Evolutionary conservation across 129 eudicot species (phyloP), one percentile per base, ranked within the genome.

Genomic region (Flaveria ramosissima): DNA sequence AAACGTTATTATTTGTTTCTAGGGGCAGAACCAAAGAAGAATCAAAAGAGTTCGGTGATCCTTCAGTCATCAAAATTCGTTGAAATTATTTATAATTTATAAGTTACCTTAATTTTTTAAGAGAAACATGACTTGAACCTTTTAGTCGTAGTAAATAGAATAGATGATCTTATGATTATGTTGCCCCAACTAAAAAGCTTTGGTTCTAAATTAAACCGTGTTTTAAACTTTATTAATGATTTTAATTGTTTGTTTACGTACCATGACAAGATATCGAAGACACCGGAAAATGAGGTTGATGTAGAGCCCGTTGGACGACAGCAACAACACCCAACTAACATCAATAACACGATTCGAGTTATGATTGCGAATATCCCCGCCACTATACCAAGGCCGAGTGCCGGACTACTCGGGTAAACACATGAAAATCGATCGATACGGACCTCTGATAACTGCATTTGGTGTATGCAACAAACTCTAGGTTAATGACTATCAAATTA

Each of bases 351-450:
- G 39, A 73, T 55, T 42, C 74, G 68, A 9, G 43, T 57, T 36
- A 73, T 42, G 17, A 55, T 57, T 0, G 59, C 7, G 21, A 51
- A 67, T n/a, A 80, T 27, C 0, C 51, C 75, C 1, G 74, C 83
- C 1, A 56, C 16, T 23, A 80, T 41, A 9, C 79, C 79, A 9
- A 80, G 47, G 20, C 50, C 70, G 7, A 64, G 3, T 3, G 83
- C 65, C 3, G 74, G 78, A 36, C 74, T 80, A 53, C 73, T 66
- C 14, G 83, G 83, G 41, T 80, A 80, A 26, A 65, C 62, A 73
- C 83, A 80, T 30, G 67, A 42, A 57, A 51, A 39, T 12, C 26
- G 32, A 16, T 3, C 39, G 43, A 57, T 52, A 13, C 23, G 11
- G 11, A 73, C 83, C 23, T 73, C 52, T 14, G 79, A 80, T 41